These are phyloP conservation scores for Craterostigma plantagineum DNA, from an alignment of 257 asterid species.

Conservation along the genomic window DNA sequence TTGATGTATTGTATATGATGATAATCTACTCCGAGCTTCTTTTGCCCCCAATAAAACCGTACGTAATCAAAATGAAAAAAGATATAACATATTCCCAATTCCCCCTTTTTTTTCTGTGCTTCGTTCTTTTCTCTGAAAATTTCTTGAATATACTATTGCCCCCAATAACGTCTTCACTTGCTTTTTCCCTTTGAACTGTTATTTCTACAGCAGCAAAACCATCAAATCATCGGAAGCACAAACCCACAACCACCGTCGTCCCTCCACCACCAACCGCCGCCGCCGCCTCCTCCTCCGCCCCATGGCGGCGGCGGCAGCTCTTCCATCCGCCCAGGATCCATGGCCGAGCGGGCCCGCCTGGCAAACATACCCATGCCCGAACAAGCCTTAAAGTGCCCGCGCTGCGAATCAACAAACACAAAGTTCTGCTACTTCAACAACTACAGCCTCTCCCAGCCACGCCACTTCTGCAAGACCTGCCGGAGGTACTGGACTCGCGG, in stretches of 20 bases:
- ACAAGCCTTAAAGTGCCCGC: conserved; percentile 65
- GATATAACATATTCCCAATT: conserved; percentile 38
- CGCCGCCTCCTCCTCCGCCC: conserved; percentile 25
- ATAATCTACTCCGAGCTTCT: conserved; percentile 17
- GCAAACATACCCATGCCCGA: conserved; percentile 88
- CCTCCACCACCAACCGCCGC: conserved; percentile 21
- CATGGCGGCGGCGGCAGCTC: conserved; percentile 39
- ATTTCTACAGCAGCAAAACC: conserved; percentile 13
- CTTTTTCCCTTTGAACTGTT: conserved; percentile 6
- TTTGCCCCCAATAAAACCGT: conserved; percentile 17
- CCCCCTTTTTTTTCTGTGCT: conserved; percentile 6
- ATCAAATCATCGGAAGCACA: too few relatives aligned
- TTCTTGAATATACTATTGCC: conserved; percentile 32
- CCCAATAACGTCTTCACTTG: conserved; percentile 12
- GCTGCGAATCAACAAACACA: conserved; percentile 80
- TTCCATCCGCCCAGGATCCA: conserved; percentile 71
- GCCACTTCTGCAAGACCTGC: conserved; percentile 94
- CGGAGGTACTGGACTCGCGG: conserved; percentile 86
- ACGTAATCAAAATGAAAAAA: not conserved
- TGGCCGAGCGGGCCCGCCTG: conserved; percentile 82
- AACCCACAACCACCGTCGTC: too few relatives aligned
- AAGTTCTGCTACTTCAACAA: conserved; percentile 91
- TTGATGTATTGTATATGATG: conserved; percentile 25
- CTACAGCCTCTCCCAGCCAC: conserved; percentile 79
- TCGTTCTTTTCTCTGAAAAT: too few relatives aligned